Evolutionary conservation across 2,329 filamentous ascomycete genomes (phyloP), one percentile per base, ranked within the genome.

Genomic region (Cytospora piceae): DNA sequence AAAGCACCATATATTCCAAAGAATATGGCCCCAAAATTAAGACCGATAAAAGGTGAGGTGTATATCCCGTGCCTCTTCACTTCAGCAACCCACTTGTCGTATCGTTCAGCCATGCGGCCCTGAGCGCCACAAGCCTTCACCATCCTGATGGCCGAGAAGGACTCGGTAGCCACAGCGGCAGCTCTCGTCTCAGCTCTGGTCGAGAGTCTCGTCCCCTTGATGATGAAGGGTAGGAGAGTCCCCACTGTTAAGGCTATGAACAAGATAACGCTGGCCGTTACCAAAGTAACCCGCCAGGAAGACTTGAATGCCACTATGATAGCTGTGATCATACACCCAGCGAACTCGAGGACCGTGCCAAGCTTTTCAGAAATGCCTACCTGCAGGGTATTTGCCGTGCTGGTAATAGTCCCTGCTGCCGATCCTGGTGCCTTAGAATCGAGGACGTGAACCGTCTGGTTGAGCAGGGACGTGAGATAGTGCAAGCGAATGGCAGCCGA

Each of bases 381-480:
- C 74, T 90, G 87, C n/a, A 90, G 77, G 1, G 81, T 82, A 72
- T 89, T 90, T 67, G 86, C 84, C 1, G 86, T 87, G 2, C 85
- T 83, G 0, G 87, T 90, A 68, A 90, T 89, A 42, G 87, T 87
- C 17, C 81, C 82, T 0, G 87, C 86, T 0, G 85, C 84, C n/a
- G 84, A 80, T 1, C 88, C 88, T 0, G 86, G 79, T 0, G 85
- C 83, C 79, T 88, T 85, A 20, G 85, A 85, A 74, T 92, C 89
- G 54, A 91, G 85, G 42, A 89, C 86, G 67, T 88, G 85, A 55
- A 92, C 84, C 58, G 87, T 86, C 74, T 91, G 88, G 3, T 80
- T 78, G 58, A 93, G 87, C 5, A 91, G 81, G 49, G 82, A 80
- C 56, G 83, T 80, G 20, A 93, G 80, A 70, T 91, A 93, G 69